Percentiles rank a stretch among this genome's conserved stretches.
Evolutionary conservation across 164 flowering plant genomes (phyloP).

Genomic region (Warburgia ugandensis): DNA sequence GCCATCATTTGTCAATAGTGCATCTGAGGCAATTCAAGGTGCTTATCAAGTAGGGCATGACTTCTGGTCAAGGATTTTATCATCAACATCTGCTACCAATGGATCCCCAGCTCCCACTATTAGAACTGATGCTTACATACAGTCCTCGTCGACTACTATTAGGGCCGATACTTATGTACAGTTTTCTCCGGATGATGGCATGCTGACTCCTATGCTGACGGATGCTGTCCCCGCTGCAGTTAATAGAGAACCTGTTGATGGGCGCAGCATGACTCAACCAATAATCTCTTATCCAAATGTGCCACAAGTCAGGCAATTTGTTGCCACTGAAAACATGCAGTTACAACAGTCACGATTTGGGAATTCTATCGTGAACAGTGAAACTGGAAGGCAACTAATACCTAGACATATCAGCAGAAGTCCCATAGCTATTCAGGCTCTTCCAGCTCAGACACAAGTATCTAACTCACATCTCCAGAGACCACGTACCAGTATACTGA

Average conservation of each 20-base stretch:
- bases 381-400: slow-evolving; percentile 26
- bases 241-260: slow-evolving; percentile 27
- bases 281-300: slow-evolving; percentile 6
- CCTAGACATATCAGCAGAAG: slow-evolving; percentile 33
- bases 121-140: slow-evolving; percentile 12
- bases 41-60: slow-evolving; percentile 16
- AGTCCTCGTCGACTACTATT: slow-evolving; percentile 10
- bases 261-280: slow-evolving; percentile 14
- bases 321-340: slow-evolving; percentile 19
- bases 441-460: slow-evolving; percentile 39
- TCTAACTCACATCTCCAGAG: slow-evolving; percentile 21
- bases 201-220: slow-evolving; percentile 29
- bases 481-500: too few relatives aligned
- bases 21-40: slow-evolving; percentile 21
- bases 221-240: slow-evolving; percentile 41
- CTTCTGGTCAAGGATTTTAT: slow-evolving; percentile 29
- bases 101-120: slow-evolving; percentile 10
- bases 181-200: slow-evolving; percentile 6
- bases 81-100: slow-evolving; percentile 11
- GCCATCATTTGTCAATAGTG: slow-evolving; percentile 10
- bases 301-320: slow-evolving; percentile 11
- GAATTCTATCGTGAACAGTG: slow-evolving; percentile 20
- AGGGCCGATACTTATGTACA: background rate
- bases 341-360: slow-evolving; percentile 30
- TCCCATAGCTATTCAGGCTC: slow-evolving; percentile 60